These are phyloP conservation scores for Taphrina communis DNA, from an alignment of 1,139 yeast species.

Conservation along the genomic window DNA sequence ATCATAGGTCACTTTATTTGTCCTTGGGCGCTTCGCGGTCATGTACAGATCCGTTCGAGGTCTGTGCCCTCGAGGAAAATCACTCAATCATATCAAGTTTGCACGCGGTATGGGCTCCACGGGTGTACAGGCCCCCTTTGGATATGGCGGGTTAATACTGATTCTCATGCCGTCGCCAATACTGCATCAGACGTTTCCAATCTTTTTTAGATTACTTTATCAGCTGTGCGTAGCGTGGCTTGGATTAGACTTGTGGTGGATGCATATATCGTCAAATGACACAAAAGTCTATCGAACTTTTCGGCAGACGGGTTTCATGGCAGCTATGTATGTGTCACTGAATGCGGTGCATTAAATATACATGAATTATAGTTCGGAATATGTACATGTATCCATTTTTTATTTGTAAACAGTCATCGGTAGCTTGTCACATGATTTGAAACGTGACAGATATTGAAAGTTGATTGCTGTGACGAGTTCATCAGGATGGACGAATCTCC, in stretches of 20 bases:
- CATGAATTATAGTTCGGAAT: background rate
- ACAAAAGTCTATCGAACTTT: background rate
- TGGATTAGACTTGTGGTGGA: background rate
- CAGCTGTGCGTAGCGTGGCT: background rate
- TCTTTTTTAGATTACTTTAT: background rate
- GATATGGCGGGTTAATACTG: background rate
- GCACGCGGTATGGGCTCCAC: no score
- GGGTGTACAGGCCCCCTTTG: background rate
- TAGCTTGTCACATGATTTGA: background rate
- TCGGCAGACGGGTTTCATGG: background rate
- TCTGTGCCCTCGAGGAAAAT: no score
- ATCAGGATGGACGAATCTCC: background rate
- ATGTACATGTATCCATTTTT: background rate
- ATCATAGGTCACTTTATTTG: no score
- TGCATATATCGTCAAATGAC: background rate
- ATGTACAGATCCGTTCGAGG: no score
- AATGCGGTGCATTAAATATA: background rate
- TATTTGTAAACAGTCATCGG: background rate
- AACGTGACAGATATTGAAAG: background rate
- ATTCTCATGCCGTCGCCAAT: background rate
- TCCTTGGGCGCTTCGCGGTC: no score
- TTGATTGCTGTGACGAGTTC: background rate
- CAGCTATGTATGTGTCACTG: background rate
- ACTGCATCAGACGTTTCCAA: background rate
- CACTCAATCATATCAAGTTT: no score